phyloP scores from a whole-genome alignment of 2,329 filamentous ascomycete species.

The Aureobasidium sp. region DNA sequence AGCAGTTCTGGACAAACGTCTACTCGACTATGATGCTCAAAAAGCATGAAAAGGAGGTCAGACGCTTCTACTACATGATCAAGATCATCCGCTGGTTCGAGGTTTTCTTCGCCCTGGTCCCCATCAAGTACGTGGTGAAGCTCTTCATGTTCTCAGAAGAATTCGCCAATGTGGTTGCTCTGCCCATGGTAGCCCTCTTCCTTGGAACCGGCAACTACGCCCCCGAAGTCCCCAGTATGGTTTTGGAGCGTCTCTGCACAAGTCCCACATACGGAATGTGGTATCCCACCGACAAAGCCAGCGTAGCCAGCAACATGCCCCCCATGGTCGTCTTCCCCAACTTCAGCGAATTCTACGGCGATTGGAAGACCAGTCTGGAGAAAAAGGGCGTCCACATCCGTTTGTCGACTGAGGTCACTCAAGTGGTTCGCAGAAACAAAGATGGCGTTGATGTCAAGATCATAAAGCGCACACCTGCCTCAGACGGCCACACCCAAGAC shows the following conservation, averaged over 20 bases:
- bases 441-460: constrained; percentile 43
- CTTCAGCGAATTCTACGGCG: constrained; percentile 51
- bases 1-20: constrained; percentile 58
- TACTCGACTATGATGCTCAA: constrained; percentile 52
- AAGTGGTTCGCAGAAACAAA: constrained; percentile 43
- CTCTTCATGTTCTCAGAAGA: constrained; percentile 61
- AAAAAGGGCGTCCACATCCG: constrained; percentile 48
- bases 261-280: constrained; percentile 52
- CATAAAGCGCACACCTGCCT: constrained; percentile 33
- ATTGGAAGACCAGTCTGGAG: constrained; percentile 48
- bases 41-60: constrained; percentile 47
- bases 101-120: constrained; percentile 50
- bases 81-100: constrained; percentile 52
- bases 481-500: constrained; percentile 37
- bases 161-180: constrained; percentile 61
- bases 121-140: constrained; percentile 55
- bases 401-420: constrained; percentile 47
- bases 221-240: constrained; percentile 59
- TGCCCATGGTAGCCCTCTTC: constrained; percentile 65
- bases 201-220: constrained; percentile 68
- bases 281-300: constrained; percentile 43
- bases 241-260: constrained; percentile 46
- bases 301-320: constrained; percentile 42
- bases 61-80: constrained; percentile 45
- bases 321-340: constrained; percentile 56